Evolutionary conservation across 1,284 basidiomycete genomes (phyloP).

Genomic region (Chondrostereum purpureum): DNA sequence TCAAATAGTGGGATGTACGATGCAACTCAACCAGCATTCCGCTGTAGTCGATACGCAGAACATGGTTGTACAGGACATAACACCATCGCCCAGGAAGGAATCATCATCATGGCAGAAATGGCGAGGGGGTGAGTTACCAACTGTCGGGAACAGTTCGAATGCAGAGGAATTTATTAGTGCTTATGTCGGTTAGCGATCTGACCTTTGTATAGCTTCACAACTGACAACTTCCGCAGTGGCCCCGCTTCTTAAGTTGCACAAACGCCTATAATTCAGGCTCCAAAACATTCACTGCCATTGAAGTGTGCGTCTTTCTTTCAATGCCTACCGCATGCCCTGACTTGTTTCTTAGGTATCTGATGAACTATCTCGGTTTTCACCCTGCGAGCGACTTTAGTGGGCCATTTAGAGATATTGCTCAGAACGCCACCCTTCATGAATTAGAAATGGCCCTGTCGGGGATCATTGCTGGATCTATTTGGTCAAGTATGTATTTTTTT

Average conservation of each 20-base stretch:
- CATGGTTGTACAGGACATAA: neutral
- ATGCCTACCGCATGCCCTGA: too few relatives aligned
- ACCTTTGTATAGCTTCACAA: too few relatives aligned
- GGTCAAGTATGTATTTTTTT: neutral
- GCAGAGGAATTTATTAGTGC: neutral
- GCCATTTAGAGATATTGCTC: neutral
- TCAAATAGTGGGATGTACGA: neutral
- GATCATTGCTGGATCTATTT: neutral
- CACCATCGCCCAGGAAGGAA: neutral
- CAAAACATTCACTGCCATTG: neutral
- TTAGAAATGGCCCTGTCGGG: neutral
- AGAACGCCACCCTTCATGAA: neutral
- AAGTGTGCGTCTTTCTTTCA: too few relatives aligned
- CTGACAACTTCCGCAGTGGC: neutral
- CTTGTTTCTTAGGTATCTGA: neutral
- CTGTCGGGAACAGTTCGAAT: neutral
- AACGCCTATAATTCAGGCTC: neutral
- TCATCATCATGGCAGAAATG: neutral
- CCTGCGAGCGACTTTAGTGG: neutral
- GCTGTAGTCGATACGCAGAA: neutral
- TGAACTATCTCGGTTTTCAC: neutral
- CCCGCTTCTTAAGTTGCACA: neutral
- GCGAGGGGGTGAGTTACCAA: neutral
- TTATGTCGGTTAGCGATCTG: too few relatives aligned
- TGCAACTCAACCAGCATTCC: neutral